Evolutionary conservation across 108 stramenopile genomes (phyloP), one percentile per base, ranked within the genome.

Genomic region (Cylindrotheca fusiformis): DNA sequence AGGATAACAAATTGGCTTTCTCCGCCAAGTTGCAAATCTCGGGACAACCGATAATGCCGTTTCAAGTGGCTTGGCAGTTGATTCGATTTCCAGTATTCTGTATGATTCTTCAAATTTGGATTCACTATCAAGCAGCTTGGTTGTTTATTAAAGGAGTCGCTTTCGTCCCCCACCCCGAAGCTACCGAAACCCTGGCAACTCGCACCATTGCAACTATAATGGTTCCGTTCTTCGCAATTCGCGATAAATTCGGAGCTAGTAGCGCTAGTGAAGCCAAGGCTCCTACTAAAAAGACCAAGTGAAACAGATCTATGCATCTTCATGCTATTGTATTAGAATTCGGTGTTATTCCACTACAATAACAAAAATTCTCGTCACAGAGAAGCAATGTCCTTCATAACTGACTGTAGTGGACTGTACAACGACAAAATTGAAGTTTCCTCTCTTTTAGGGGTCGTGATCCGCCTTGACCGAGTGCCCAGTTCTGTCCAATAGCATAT

Each of bases 81-180:
- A 33, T 79, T 8, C 65, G 68, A n/a, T 86, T 73, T 72, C 95
- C 95, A 6, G 54, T 86, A 44, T 86, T 81, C 31, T 91, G 91
- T 55, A 57, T 79, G 19, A 36, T 93, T 19, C 77, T 93, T 55
- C 95, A 96, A 64, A 55, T 96, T 23, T 92, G 88, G 88, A 96
- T 96, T 52, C 95, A 96, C 64, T 84, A 78, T 30, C 83, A 96
- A 58, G 95, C 95, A 19, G 46, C 87, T 2, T 63, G 48, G 54
- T 48, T 96, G 31, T 84, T 90, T 24, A 32, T 80, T 20, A 96
- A 93, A 69, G 90, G 90, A 8, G 74, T 92, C 6, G 52, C 72
- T 36, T 91, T 83, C 48, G 64, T 88, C 41, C 87, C 89, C 10
- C 91, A 96, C 75, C 95, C 95, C 1, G 46, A 77, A 31, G 91